Percentiles rank a stretch among this genome's conserved stretches.
phyloP scores from a whole-genome alignment of 2,329 filamentous ascomycete genomes.

The Coniochaeta sp. region DNA sequence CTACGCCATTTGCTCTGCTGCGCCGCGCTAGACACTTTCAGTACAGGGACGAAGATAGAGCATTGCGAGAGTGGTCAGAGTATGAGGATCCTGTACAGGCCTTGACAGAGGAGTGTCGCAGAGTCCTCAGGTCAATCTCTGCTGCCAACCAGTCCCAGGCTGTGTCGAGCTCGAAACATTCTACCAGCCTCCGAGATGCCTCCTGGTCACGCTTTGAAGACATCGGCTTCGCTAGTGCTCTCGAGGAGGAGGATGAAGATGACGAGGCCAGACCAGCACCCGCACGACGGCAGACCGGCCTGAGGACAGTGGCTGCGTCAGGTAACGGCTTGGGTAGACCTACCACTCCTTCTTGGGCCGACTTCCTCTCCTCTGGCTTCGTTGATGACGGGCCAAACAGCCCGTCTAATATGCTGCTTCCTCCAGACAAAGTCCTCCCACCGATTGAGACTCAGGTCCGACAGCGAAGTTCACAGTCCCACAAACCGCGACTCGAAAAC shows the following conservation, averaged over 20 bases:
- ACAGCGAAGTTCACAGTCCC: constrained; percentile 81
- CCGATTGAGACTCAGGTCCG: constrained; percentile 67
- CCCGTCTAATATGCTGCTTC: constrained; percentile 66
- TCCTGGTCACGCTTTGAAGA: constrained; percentile 98
- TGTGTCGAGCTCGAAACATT: constrained; percentile 61
- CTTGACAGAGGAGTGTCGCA: constrained; percentile 86
- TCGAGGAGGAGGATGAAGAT: constrained; percentile 65
- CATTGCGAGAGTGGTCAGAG: constrained; percentile 77
- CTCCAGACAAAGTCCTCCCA: constrained; percentile 84
- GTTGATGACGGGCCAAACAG: constrained; percentile 63
- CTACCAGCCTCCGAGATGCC: constrained; percentile 69
- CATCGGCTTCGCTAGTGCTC: constrained; percentile 73
- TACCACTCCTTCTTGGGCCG: constrained; percentile 95
- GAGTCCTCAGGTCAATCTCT: constrained; percentile 84
- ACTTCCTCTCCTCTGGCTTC: constrained; percentile 93
- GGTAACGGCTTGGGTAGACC: constrained; percentile 66
- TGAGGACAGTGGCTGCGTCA: constrained; percentile 61
- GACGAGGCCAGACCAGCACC: constrained; percentile 40
- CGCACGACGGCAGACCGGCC: constrained; percentile 30
- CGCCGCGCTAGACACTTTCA: constrained; percentile 91
- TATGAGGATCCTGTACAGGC: constrained; percentile 85
- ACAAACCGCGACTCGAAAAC: constrained; percentile 63
- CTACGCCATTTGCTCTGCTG: constrained; percentile 85
- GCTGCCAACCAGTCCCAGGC: constrained; percentile 75
- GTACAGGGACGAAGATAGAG: constrained; percentile 80